phyloP scores from a whole-genome alignment of 148 eudicot species.

The Chenopodium album region DNA sequence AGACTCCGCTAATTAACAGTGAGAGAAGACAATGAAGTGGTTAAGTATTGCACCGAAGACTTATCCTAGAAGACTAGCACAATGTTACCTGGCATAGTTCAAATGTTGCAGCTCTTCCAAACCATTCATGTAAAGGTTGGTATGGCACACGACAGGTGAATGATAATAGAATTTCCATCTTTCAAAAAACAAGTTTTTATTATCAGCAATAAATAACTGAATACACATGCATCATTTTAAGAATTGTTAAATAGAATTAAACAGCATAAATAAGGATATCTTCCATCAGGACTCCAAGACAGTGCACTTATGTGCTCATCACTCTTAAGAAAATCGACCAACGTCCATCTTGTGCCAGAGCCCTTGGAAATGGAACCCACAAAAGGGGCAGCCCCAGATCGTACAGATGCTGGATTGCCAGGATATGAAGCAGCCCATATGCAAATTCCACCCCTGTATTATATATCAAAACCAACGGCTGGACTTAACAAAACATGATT shows the following conservation, averaged over 20 bases:
- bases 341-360: constrained; percentile 77
- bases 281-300: constrained; percentile 99
- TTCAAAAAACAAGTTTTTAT: no score
- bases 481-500: neutral
- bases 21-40: neutral
- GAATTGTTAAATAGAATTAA: neutral
- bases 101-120: neutral
- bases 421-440: constrained; percentile 95
- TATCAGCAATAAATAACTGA: neutral
- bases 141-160: neutral
- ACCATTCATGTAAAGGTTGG: neutral
- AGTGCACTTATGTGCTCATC: constrained; percentile 85
- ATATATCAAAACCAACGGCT: neutral
- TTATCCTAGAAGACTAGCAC: neutral
- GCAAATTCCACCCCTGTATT: constrained; percentile 90
- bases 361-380: constrained; percentile 73
- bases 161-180: no score
- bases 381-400: constrained; percentile 74
- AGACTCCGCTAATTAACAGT: neutral
- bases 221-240: neutral
- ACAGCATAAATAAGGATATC: constrained; percentile 62
- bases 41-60: neutral
- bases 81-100: neutral
- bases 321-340: constrained; percentile 87
- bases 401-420: constrained; percentile 84